Evolutionary conservation across 768 basidiomycete species (phyloP), one percentile per base, ranked within the genome.

Genomic region (Roridomyces roridus): DNA sequence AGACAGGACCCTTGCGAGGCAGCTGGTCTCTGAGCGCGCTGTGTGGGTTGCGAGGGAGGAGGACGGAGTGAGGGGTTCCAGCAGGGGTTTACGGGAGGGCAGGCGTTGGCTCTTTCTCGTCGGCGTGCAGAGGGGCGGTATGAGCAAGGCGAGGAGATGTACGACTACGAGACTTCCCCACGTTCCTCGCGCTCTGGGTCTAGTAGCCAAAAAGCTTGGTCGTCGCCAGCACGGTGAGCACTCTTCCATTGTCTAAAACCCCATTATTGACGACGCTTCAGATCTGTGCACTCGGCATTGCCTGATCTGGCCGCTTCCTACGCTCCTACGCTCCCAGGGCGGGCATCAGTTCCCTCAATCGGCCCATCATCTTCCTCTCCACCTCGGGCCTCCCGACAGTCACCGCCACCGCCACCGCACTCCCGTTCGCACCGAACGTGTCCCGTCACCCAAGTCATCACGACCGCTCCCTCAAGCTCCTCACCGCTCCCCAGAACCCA

Each of bases 11-110:
- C 77, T 73, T 48, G 83, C 84, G 26, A 72, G 85, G 49, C 75
- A 77, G 63, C 61, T 86, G 43, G 78, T 76, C 9, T 81, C 83
- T 62, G 79, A 84, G 55, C 74, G 78, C 14, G 60, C 85, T 39
- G 70, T 86, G 18, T 75, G 81, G 49, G 59, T 71, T 42, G 87
- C 87, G 1, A 75, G 81, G 50, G 85, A 87, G 51, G 85, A 87
- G 62, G 86, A 86, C 3, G 74, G 85, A 50, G 77, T 67, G 62
- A 69, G 68, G 70, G 87, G 63, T 69, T 82, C 72, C 71, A 80
- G 70, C 76, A 80, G 74, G 76, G 87, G 60, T 48, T 78, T 75
- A 66, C 68, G 53, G 20, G 23, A 56, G 21, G 63, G 55, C 10
- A 56, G 57, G 8, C 56, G 56, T 36, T 54, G 37, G 61, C 61